Evolutionary conservation across 352 stramenopile genomes (phyloP).

Genomic region (Globisporangium paddicum): DNA sequence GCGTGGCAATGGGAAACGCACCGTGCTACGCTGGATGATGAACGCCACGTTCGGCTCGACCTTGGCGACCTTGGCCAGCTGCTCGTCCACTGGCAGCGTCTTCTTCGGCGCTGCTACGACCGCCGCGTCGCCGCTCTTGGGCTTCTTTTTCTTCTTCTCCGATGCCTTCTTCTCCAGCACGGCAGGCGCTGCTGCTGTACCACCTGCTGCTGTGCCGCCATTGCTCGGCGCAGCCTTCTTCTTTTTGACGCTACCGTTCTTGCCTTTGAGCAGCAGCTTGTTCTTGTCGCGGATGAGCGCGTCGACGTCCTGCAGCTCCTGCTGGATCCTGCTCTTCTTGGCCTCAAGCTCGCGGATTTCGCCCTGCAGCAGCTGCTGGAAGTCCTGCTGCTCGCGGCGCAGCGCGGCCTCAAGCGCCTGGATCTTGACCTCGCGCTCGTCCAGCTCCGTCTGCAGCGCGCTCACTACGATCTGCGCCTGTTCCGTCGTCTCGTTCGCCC

Average conservation of each 20-base stretch:
- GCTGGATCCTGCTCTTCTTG: slow-evolving; percentile 28
- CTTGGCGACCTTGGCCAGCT: slow-evolving; percentile 60
- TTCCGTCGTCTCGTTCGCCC: slow-evolving; percentile 81
- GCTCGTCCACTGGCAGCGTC: slow-evolving; percentile 57
- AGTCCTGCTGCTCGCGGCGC: slow-evolving; percentile 70
- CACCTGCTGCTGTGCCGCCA: slow-evolving; percentile 2
- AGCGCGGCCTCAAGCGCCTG: slow-evolving; percentile 70
- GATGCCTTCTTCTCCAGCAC: slow-evolving; percentile 30
- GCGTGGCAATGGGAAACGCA: slow-evolving; percentile 18
- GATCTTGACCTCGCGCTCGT: slow-evolving; percentile 80
- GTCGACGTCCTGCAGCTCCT: slow-evolving; percentile 16
- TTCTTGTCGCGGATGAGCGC: slow-evolving; percentile 64
- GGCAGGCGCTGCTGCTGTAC: slow-evolving; percentile 1
- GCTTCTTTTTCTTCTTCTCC: slow-evolving; percentile 21
- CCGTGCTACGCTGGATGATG: slow-evolving; percentile 85
- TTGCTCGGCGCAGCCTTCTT: slow-evolving; percentile 31
- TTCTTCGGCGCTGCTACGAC: slow-evolving; percentile 8
- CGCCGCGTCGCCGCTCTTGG: slow-evolving; percentile 6
- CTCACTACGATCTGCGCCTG: slow-evolving; percentile 83
- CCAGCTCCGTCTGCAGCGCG: slow-evolving; percentile 72
- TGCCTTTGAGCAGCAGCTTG: slow-evolving; percentile 43
- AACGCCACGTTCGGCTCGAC: slow-evolving; percentile 76
- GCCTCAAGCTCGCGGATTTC: slow-evolving; percentile 68
- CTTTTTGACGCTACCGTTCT: slow-evolving; percentile 31
- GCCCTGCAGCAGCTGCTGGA: slow-evolving; percentile 46